Base-by-base conservation (phyloP, 768 basidiomycete species). In the Leucogyrophana mollusca region DNA sequence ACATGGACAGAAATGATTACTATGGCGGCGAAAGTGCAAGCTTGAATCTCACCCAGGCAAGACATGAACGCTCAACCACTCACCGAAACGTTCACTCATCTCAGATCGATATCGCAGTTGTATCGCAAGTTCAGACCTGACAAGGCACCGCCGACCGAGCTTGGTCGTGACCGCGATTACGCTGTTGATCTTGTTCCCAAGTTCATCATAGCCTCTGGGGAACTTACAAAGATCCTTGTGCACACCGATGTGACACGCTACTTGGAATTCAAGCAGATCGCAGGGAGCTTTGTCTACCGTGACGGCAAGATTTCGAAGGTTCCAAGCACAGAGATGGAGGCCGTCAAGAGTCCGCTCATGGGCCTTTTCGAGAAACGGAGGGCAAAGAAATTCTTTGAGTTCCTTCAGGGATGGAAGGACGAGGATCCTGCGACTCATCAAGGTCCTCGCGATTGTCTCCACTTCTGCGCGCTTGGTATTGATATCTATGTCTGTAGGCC, bases 221-320 rank as follows among this genome's bases (percentile, higher is more conserved):
- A 97, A 68, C 85, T 99, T 61, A 96, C 94, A 43, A 88, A 87
- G 70, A 98, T 99, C 69, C 87, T 99, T 53, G 94, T 99, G 34
- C 94, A 98, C 74, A 98, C 96, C 54, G 94, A 99, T 64, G 96
- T 99, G 51, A 94, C 90, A 34, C 87, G 94, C 51, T 99, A 99
- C 71, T 86, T 99, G 60, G 96, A 98, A 65, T 99, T 99, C 79
- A 99, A 98, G 76, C 95, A 97, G 73, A 97, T 99, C 69, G 93
- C 96, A 0, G 96, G 95, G 44, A 94, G 90, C 64, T 99, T 87
- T 69, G 96, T 99, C 49, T 97, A 94, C 67, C 86, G 95, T 44
- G 95, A 98, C 67, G 93, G 94, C 41, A 89, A 70, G 71, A 96
- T 99, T 70, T 92, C 90, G 51, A 99, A 99, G 70, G 96, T 99